Percentiles rank a stretch among this genome's conserved stretches.
phyloP scores from a whole-genome alignment of 495 filamentous ascomycete species.

The Hyaloscypha bicolor region DNA sequence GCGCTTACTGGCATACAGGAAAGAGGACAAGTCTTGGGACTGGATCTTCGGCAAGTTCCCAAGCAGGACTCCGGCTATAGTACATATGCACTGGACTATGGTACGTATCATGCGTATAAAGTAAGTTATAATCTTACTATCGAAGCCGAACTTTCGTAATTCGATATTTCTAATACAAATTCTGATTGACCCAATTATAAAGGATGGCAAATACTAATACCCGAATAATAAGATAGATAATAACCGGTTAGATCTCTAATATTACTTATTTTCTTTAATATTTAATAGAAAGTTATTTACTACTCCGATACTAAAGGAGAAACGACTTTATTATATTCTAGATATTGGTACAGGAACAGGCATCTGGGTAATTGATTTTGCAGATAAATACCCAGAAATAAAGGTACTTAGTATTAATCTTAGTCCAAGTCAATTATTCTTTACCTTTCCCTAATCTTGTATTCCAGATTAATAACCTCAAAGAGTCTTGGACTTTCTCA shows the following conservation, averaged over 20 bases:
- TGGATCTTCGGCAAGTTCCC: too few relatives aligned
- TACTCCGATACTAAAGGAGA: slow-evolving; percentile 33
- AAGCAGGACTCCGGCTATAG: too few relatives aligned
- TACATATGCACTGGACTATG: too few relatives aligned
- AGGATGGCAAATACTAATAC: too few relatives aligned
- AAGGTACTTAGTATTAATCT: slow-evolving; percentile 53
- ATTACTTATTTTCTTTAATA: slow-evolving; percentile 47
- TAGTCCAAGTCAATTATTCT: slow-evolving; percentile 51
- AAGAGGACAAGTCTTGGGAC: too few relatives aligned
- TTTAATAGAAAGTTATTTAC: slow-evolving; percentile 43
- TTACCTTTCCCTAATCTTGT: slow-evolving; percentile 48
- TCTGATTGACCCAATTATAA: too few relatives aligned
- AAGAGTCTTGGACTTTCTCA: slow-evolving; percentile 54
- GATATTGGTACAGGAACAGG: slow-evolving; percentile 53
- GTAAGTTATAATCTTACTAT: too few relatives aligned
- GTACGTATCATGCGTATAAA: too few relatives aligned
- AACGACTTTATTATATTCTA: slow-evolving; percentile 42
- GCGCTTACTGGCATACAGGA: too few relatives aligned
- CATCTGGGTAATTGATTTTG: slow-evolving; percentile 52
- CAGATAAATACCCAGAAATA: slow-evolving; percentile 27
- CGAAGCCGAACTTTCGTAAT: too few relatives aligned
- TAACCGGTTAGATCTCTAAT: slow-evolving; percentile 43
- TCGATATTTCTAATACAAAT: too few relatives aligned
- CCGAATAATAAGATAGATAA: neutral
- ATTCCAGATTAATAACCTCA: slow-evolving; percentile 57